Evolutionary conservation across 768 basidiomycete genomes (phyloP).

Genomic region (Amyloporia xantha): DNA sequence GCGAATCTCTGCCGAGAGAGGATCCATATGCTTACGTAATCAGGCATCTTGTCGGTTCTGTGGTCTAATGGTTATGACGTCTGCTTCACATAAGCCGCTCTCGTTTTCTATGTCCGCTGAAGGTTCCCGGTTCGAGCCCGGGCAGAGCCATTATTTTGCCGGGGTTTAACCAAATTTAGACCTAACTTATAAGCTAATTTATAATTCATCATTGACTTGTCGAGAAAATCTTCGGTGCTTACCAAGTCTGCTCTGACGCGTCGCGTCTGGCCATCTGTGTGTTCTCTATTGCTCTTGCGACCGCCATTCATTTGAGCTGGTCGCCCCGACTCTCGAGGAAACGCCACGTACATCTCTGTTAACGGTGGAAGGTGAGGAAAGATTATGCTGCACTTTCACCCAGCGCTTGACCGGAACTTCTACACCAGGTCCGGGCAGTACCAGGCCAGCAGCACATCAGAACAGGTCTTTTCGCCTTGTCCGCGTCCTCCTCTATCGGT

Average conservation of each 20-base stretch:
- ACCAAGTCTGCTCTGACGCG: not conserved
- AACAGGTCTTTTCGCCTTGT: not conserved
- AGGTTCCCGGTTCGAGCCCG: conserved; percentile 21
- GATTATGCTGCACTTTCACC: too few relatives aligned
- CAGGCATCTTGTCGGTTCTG: conserved; percentile 11
- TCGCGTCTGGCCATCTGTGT: not conserved
- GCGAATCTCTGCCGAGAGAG: too few relatives aligned
- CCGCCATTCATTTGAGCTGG: not conserved
- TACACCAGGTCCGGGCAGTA: too few relatives aligned
- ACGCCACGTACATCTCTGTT: not conserved
- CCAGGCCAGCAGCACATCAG: too few relatives aligned
- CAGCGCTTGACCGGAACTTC: not conserved
- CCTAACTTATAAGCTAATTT: too few relatives aligned
- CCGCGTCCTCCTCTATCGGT: not conserved
- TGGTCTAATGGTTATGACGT: conserved; percentile 21
- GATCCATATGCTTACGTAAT: not conserved
- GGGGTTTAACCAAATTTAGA: too few relatives aligned
- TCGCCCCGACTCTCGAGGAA: not conserved
- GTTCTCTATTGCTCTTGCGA: not conserved
- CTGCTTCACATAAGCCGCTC: conserved; percentile 16
- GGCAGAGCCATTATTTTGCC: conserved; percentile 8
- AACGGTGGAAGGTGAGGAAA: not conserved
- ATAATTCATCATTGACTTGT: not conserved
- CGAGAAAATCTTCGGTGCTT: not conserved
- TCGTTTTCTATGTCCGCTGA: conserved; percentile 9